phyloP scores from a whole-genome alignment of 306 rosid genomes.

The Dalbergia cultrata region DNA sequence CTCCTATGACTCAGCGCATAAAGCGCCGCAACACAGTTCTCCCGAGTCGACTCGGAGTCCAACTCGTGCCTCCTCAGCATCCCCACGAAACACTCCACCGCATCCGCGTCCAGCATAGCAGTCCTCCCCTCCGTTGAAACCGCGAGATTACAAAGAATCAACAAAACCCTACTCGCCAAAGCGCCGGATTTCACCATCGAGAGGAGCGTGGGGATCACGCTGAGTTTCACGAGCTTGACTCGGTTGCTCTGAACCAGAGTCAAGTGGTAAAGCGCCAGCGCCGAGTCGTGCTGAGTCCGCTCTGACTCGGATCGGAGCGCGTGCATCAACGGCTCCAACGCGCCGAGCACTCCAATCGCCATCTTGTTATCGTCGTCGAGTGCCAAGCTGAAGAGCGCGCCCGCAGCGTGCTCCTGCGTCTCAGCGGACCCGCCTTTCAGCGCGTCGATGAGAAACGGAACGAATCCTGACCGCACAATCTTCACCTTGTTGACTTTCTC shows the following conservation, averaged over 20 bases:
- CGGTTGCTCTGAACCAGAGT: conserved; percentile 80
- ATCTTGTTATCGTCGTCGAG: conserved; percentile 85
- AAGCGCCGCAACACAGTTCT: conserved; percentile 85
- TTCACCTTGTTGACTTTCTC: conserved; percentile 83
- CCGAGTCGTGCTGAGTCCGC: conserved; percentile 82
- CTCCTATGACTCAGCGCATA: conserved; percentile 82
- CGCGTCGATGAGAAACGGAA: conserved; percentile 72
- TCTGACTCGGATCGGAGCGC: conserved; percentile 78
- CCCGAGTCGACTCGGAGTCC: conserved; percentile 80
- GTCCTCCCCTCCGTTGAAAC: conserved; percentile 73
- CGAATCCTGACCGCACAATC: conserved; percentile 84
- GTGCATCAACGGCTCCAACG: conserved; percentile 82
- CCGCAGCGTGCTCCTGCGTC: conserved; percentile 96
- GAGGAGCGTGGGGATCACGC: conserved; percentile 65
- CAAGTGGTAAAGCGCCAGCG: conserved; percentile 83
- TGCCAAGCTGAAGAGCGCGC: conserved; percentile 87
- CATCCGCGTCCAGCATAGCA: conserved; percentile 82
- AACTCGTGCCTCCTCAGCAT: conserved; percentile 63
- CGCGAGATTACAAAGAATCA: conserved; percentile 83
- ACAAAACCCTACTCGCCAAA: conserved; percentile 61
- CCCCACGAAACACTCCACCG: conserved; percentile 71
- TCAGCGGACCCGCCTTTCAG: conserved; percentile 72
- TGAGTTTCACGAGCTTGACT: conserved; percentile 78
- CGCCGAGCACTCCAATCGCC: conserved; percentile 93
- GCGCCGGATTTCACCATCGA: conserved; percentile 57